Conservation (phyloP, 2,329 filamentous ascomycete genomes). For the Talaromyces sp. region DNA sequence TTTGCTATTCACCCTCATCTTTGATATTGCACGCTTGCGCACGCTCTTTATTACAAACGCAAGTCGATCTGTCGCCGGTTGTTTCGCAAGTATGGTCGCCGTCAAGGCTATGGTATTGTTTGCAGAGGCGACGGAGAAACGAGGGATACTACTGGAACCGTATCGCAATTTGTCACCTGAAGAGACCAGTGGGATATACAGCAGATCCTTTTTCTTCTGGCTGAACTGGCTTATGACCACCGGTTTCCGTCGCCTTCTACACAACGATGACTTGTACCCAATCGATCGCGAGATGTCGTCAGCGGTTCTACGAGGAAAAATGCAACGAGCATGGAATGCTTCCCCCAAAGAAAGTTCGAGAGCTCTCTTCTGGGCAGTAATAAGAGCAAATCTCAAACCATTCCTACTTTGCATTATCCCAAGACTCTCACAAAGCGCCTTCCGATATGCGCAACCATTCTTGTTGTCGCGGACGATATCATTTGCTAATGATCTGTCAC, state of each 20-base stretch:
- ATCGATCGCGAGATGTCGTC: constrained; percentile 13
- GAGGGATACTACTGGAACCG: constrained; percentile 28
- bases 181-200: constrained; percentile 45
- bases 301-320: background rate
- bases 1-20: constrained; percentile 36
- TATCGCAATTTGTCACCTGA: constrained; percentile 41
- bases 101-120: constrained; percentile 38
- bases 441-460: constrained; percentile 25
- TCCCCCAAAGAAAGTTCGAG: background rate
- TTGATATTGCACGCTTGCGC: constrained; percentile 39
- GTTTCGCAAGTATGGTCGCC: constrained; percentile 22
- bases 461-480: constrained; percentile 21
- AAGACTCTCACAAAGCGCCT: constrained; percentile 20
- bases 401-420: constrained; percentile 16
- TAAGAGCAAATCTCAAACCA: constrained; percentile 6
- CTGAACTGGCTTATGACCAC: constrained; percentile 43
- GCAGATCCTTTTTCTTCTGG: constrained; percentile 45
- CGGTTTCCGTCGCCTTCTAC: constrained; percentile 29
- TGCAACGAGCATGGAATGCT: constrained; percentile 4
- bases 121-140: constrained; percentile 40
- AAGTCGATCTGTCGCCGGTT: constrained; percentile 2
- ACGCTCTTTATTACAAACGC: constrained; percentile 22
- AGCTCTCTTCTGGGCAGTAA: constrained; percentile 10
- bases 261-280: constrained; percentile 5
- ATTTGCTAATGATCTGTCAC: constrained; percentile 15